phyloP scores from a whole-genome alignment of 2,329 filamentous ascomycete species.

The Aureobasidium mangrovei region DNA sequence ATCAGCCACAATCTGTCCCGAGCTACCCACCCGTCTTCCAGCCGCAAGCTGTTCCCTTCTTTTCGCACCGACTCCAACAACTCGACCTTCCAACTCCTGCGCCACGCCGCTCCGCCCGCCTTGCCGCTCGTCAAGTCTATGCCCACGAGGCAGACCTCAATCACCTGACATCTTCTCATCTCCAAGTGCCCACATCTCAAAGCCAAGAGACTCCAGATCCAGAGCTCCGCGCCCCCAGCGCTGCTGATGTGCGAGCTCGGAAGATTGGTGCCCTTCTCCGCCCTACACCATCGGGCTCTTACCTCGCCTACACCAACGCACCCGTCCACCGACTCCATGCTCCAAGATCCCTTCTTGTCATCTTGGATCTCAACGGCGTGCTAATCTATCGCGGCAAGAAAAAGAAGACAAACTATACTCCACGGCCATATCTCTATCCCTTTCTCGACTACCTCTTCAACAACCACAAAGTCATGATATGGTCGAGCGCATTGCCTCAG shows the following conservation, averaged over 20 bases:
- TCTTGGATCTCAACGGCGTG: conserved; percentile 91
- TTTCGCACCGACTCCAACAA: background rate
- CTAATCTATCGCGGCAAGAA: conserved; percentile 61
- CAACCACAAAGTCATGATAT: conserved; percentile 74
- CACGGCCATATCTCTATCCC: conserved; percentile 55
- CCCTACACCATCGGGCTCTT: background rate
- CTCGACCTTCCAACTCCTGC: background rate
- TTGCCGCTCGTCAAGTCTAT: background rate
- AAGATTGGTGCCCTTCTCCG: background rate
- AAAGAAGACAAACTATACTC: conserved; percentile 26
- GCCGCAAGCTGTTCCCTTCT: background rate
- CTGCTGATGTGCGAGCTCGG: background rate
- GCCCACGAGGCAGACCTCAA: background rate
- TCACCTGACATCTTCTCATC: background rate
- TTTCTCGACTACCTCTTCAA: conserved; percentile 69
- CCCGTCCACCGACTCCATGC: background rate
- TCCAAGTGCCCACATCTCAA: background rate
- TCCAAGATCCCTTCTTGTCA: conserved; percentile 54
- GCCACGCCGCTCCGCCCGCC: background rate
- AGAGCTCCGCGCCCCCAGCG: background rate
- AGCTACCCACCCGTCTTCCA: background rate
- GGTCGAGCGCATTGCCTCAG: conserved; percentile 71
- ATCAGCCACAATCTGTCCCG: background rate
- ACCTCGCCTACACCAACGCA: background rate
- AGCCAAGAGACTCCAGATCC: background rate